Conservation (phyloP, 75 land plant genomes). For the Isoetes taiwanensis region DNA sequence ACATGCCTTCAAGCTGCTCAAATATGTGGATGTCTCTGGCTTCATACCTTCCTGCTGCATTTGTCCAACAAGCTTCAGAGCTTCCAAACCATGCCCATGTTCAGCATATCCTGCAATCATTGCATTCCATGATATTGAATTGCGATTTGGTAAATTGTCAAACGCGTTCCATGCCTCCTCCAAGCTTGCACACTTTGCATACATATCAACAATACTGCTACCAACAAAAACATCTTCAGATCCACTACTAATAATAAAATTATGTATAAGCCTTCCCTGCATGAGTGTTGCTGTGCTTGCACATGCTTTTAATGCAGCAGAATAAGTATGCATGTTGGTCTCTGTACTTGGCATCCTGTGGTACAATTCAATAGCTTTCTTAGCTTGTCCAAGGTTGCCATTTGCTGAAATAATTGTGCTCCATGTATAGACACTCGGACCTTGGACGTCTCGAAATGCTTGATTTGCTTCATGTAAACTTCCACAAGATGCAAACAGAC, state of each 20-base stretch:
- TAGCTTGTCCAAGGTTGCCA: neutral
- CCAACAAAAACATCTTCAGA: neutral
- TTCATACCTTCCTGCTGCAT: constrained; percentile 26
- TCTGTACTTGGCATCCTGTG: constrained; percentile 4
- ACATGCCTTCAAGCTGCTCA: constrained; percentile 31
- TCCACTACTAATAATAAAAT: neutral
- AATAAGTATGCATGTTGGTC: too few relatives aligned
- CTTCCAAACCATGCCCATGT: constrained; percentile 13
- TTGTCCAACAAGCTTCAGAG: constrained; percentile 12
- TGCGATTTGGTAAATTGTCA: constrained; percentile 8
- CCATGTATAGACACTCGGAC: neutral
- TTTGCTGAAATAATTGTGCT: constrained; percentile 5
- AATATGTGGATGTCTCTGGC: constrained; percentile 23
- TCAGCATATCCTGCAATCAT: constrained; percentile 37
- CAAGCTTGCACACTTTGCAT: constrained; percentile 4
- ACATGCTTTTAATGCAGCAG: constrained; percentile 10
- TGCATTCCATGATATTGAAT: constrained; percentile 37
- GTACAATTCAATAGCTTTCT: neutral
- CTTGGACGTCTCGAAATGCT: neutral
- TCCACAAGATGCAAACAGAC: neutral
- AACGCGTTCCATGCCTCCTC: constrained; percentile 10
- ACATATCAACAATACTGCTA: constrained; percentile 1
- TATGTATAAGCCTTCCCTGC: constrained; percentile 6
- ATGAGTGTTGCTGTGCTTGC: neutral
- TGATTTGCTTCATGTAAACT: neutral